These are phyloP conservation scores for Penicillium sp. DNA, from an alignment of 2,329 filamentous ascomycete genomes.

Conservation along the genomic window DNA sequence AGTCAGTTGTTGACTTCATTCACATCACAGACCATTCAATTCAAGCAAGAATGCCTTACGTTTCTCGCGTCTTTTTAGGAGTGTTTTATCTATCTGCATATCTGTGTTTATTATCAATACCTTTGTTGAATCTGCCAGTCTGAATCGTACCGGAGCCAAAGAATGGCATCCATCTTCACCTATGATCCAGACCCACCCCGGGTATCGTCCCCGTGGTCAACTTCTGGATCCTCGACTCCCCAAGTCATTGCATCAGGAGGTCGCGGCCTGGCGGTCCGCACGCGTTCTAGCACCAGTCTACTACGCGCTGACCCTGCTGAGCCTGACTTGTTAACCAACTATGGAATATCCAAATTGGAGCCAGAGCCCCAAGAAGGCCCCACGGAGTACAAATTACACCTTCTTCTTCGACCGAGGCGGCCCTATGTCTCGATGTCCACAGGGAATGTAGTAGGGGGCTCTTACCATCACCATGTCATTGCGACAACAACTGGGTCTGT, in stretches of 20 bases:
- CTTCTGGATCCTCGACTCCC: constrained; percentile 48
- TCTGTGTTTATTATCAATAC: constrained; percentile 12
- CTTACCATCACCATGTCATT: constrained; percentile 45
- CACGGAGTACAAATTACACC: constrained; percentile 93
- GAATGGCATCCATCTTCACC: constrained; percentile 93
- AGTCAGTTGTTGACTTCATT: constrained; percentile 16
- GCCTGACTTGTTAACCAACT: constrained; percentile 48
- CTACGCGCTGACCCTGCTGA: constrained; percentile 40
- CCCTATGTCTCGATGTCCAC: constrained; percentile 71
- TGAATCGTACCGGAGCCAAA: constrained; percentile 11
- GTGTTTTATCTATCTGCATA: constrained; percentile 6
- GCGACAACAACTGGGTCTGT: constrained; percentile 19
- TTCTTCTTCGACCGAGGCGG: constrained; percentile 74
- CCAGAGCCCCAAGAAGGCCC: constrained; percentile 92
- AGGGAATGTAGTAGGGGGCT: constrained; percentile 50
- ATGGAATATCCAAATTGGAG: constrained; percentile 70
- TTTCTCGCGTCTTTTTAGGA: constrained; percentile 2
- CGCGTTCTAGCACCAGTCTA: constrained; percentile 36
- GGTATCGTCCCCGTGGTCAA: constrained; percentile 87
- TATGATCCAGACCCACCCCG: constrained; percentile 83
- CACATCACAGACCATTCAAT: constrained; percentile 1
- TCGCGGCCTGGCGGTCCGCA: constrained; percentile 25
- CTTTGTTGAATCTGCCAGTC: constrained; percentile 8
- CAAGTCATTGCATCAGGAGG: constrained; percentile 30
- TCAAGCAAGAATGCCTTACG: constrained; percentile 19